Evolutionary conservation across 2,329 filamentous ascomycete genomes (phyloP), one percentile per base, ranked within the genome.

Genomic region (Colletotrichum lindemuthianum): DNA sequence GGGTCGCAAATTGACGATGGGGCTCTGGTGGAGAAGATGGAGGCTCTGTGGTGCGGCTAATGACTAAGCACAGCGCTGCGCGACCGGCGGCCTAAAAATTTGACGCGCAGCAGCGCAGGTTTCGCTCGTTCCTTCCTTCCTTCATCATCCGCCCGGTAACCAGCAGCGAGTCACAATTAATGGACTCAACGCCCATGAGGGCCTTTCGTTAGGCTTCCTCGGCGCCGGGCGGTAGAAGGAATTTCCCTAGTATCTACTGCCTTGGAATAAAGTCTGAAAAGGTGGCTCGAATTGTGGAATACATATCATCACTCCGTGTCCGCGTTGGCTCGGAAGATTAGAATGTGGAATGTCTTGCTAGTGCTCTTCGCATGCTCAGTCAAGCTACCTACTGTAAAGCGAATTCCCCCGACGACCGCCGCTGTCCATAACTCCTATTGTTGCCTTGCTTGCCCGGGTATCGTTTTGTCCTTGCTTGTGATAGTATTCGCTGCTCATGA

Each of bases 221-320:
- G 69, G 70, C 76, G 79, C 79, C 82, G 85, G 83, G 88, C 86
- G 88, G 84, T 76, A 91, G 88, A 91, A 68, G 32, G 56, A 72
- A 65, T 60, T 71, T 90, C 84, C 87, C 89, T 89, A 89, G 90
- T 93, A 93, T 93, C 90, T 93, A 89, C 90, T 92, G 88, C 90
- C 89, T 89, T 91, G 85, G 90, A 93, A 86, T 89, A 79, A 79
- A 78, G 76, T 83, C 83, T 92, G 90, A 92, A 86, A 88, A 88
- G 88, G 90, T 88, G 84, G 90, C 90, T 93, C 90, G 90, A 92
- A 90, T 88, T 88, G 88, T 88, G 86, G 89, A 66, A 88, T 86
- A 92, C 89, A 92, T 82, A 72, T 71, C 55, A 59, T 53, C 36
- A 47, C 33, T 4, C 16, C 9, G 6, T 51, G 8, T 13, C 16